These are phyloP conservation scores for Phytophthora colocasiae DNA, from an alignment of 352 stramenopile species.

Conservation along the genomic window DNA sequence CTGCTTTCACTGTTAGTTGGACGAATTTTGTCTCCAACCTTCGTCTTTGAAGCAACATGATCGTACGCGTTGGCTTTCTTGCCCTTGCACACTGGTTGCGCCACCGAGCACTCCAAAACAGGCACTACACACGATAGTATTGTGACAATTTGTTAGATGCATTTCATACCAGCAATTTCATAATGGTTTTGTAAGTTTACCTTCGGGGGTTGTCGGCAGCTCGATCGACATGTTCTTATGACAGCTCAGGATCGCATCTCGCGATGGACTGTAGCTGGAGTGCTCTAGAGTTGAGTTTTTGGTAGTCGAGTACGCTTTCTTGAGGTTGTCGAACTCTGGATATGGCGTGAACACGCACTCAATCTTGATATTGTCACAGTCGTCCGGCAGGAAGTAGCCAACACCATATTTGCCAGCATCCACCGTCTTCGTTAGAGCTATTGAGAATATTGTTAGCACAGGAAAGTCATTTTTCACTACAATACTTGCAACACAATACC, in stretches of 20 bases:
- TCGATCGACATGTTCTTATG: constrained; percentile 42
- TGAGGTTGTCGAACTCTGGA: constrained; percentile 77
- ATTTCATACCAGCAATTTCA: too few relatives aligned
- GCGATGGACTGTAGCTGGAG: constrained; percentile 44
- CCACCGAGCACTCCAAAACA: constrained; percentile 39
- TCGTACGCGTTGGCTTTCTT: constrained; percentile 62
- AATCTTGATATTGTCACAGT: constrained; percentile 67
- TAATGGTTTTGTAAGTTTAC: constrained; percentile 8
- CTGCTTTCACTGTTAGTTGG: constrained; percentile 36
- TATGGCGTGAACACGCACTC: constrained; percentile 71
- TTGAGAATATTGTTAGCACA: not conserved
- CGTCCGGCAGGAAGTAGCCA: constrained; percentile 72
- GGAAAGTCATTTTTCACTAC: too few relatives aligned
- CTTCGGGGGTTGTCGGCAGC: constrained; percentile 32
- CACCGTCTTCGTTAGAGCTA: constrained; percentile 48
- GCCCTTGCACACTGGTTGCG: constrained; percentile 61
- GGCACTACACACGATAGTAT: not conserved
- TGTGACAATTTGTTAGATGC: too few relatives aligned
- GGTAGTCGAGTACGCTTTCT: constrained; percentile 75
- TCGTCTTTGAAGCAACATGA: constrained; percentile 33
- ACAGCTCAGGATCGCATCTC: constrained; percentile 46
- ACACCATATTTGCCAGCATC: constrained; percentile 78
- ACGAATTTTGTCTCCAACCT: constrained; percentile 36
- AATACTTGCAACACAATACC: constrained; percentile 14
- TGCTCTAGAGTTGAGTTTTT: constrained; percentile 55